A percentile compares a stretch with the other conserved stretches of the same genome.
These are phyloP conservation scores for Theobroma cacao DNA, from an alignment of 345 rosid species.

Conservation along the genomic window DNA sequence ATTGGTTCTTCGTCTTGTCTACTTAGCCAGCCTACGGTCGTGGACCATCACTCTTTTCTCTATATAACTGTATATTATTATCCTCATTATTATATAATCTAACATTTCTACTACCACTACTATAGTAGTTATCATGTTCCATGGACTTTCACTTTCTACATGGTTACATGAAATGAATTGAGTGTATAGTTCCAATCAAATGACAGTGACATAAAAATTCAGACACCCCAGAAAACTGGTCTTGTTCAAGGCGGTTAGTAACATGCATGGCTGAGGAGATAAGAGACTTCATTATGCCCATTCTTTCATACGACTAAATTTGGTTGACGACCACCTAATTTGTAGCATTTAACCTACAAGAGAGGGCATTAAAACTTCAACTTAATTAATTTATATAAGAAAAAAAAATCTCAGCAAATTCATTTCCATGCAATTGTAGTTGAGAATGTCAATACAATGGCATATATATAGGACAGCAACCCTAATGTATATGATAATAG, in stretches of 20 bases:
- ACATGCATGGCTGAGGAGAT: not conserved
- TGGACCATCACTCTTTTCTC: not conserved
- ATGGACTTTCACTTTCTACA: not conserved
- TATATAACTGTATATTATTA: not conserved
- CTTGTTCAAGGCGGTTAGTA: not conserved
- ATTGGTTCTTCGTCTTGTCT: constrained; percentile 6
- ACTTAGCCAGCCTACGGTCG: not conserved
- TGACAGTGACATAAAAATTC: not conserved
- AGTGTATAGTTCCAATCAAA: not conserved
- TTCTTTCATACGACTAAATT: not conserved
- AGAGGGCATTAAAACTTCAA: not conserved
- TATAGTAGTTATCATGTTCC: no score
- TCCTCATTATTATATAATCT: not conserved
- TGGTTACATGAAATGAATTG: not conserved
- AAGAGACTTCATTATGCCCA: not conserved
- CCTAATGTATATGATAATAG: no score
- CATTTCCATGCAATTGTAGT: no score
- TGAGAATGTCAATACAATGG: no score
- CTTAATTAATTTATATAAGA: no score
- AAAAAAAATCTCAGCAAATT: no score
- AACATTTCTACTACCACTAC: no score
- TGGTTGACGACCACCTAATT: not conserved
- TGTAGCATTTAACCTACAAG: not conserved
- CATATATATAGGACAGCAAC: no score
- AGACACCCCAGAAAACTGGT: not conserved